A percentile compares a stretch with the other conserved stretches of the same genome.
Conservation (phyloP, 495 filamentous ascomycete genomes). For the Jackrogersella multiformis region DNA sequence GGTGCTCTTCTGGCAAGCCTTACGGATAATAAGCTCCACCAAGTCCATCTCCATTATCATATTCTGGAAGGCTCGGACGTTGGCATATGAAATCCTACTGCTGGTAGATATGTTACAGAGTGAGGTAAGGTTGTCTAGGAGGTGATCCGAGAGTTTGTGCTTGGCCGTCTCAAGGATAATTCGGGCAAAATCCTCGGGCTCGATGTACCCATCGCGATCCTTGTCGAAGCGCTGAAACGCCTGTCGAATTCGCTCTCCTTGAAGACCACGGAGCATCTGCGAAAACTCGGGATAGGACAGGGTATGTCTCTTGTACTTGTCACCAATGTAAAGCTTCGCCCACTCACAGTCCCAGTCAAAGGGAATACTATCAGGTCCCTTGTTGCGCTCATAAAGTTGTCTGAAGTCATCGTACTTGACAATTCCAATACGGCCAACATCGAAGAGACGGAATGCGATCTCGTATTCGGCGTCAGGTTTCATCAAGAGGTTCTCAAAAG, state of each 20-base stretch:
- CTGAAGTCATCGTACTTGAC: slow-evolving; percentile 91
- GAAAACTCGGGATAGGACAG: slow-evolving; percentile 97
- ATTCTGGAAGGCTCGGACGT: slow-evolving; percentile 97
- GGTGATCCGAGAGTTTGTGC: slow-evolving; percentile 97
- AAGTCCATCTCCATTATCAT: slow-evolving; percentile 97
- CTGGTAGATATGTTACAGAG: slow-evolving; percentile 94
- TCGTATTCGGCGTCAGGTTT: slow-evolving; percentile 99
- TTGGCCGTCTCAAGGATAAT: slow-evolving; percentile 93
- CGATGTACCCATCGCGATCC: slow-evolving; percentile 95
- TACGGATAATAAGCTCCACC: slow-evolving; percentile 88
- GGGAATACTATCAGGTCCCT: slow-evolving; percentile 79
- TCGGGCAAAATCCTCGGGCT: slow-evolving; percentile 93
- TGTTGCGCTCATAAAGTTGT: slow-evolving; percentile 82
- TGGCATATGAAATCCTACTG: slow-evolving; percentile 95
- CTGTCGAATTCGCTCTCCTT: slow-evolving; percentile 94
- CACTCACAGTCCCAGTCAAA: slow-evolving; percentile 98
- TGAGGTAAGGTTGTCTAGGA: slow-evolving; percentile 91
- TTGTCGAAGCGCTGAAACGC: slow-evolving; percentile 93
- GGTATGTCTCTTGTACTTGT: slow-evolving; percentile 81
- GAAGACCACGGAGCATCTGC: slow-evolving; percentile 95
- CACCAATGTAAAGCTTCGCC: slow-evolving; percentile 93
- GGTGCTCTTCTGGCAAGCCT: slow-evolving; percentile 80
- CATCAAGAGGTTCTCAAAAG: slow-evolving; percentile 89
- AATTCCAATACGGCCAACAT: slow-evolving; percentile 78
- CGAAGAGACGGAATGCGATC: slow-evolving; percentile 96